These are phyloP conservation scores for Cutaneotrichosporon dermatis DNA, from an alignment of 1,284 basidiomycete genomes.

Conservation along the genomic window DNA sequence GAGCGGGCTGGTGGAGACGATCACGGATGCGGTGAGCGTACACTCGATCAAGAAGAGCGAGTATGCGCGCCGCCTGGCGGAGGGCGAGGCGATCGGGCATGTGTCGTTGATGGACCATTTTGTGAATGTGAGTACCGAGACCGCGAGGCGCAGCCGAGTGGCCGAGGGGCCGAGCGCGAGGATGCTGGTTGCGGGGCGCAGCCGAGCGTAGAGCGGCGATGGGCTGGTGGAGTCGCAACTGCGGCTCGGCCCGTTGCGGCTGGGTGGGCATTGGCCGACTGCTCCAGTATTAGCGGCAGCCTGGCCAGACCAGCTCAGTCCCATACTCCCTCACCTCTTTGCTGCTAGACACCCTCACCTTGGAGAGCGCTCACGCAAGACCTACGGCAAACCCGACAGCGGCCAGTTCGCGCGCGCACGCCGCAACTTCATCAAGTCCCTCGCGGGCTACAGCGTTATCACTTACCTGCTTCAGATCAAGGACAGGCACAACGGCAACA, in stretches of 20 bases:
- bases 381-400: slow-evolving; percentile 82
- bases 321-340: too few species aligned
- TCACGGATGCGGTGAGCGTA: slow-evolving; percentile 94
- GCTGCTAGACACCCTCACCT: too few species aligned
- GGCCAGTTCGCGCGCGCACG: slow-evolving; percentile 79
- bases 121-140: slow-evolving; percentile 58
- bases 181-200: not conserved
- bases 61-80: slow-evolving; percentile 79
- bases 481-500: slow-evolving; percentile 98
- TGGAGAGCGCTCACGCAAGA: slow-evolving; percentile 51
- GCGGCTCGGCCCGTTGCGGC: too few species aligned
- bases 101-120: slow-evolving; percentile 88
- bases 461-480: slow-evolving; percentile 97
- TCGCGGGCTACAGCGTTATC: slow-evolving; percentile 92
- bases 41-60: slow-evolving; percentile 99
- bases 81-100: slow-evolving; percentile 67
- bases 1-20: slow-evolving; percentile 90
- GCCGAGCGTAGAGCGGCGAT: too few species aligned
- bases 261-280: too few species aligned
- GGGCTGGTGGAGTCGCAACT: too few species aligned
- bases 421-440: slow-evolving; percentile 87
- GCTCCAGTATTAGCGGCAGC: too few species aligned
- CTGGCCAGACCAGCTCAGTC: too few species aligned
- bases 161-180: too few species aligned
- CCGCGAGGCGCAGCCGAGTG: not conserved